phyloP scores from a whole-genome alignment of 768 basidiomycete species.

The Serendipita indica region DNA sequence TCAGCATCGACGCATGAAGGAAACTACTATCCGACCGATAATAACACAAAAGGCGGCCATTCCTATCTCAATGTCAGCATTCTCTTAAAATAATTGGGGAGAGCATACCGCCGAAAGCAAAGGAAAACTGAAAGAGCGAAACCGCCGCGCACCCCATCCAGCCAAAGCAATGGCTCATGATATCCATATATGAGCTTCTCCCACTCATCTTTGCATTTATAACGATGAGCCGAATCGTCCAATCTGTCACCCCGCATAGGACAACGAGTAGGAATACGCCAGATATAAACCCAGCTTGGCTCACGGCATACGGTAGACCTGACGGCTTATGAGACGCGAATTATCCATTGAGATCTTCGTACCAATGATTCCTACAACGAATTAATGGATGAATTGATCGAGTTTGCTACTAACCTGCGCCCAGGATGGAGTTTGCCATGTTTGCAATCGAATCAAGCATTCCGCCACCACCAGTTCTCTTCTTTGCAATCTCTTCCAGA shows the following conservation, averaged over 20 bases:
- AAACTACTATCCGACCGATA: constrained; percentile 34
- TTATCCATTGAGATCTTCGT: constrained; percentile 15
- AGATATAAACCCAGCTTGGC: constrained; percentile 85
- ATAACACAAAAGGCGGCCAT: constrained; percentile 99
- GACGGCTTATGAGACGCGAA: neutral
- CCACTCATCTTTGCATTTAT: constrained; percentile 93
- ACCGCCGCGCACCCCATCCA: constrained; percentile 81
- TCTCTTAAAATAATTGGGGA: constrained; percentile 12
- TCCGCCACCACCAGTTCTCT: constrained; percentile 52
- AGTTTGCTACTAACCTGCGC: constrained; percentile 57
- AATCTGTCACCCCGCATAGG: constrained; percentile 78
- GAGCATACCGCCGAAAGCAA: constrained; percentile 84
- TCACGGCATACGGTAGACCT: constrained; percentile 89
- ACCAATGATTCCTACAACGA: constrained; percentile 60
- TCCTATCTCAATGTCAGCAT: constrained; percentile 32
- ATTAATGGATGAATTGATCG: constrained; percentile 7
- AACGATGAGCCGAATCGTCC: constrained; percentile 95
- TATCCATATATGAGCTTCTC: constrained; percentile 78
- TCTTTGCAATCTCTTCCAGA: constrained; percentile 57
- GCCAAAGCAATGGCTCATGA: constrained; percentile 91
- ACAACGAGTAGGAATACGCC: constrained; percentile 71
- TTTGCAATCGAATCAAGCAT: constrained; percentile 71
- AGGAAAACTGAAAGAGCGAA: constrained; percentile 93
- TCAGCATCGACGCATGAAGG: neutral
- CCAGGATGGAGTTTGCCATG: constrained; percentile 93